A percentile compares a stretch with the other conserved stretches of the same genome.
These are phyloP conservation scores for Lentinula novae-zelandiae DNA, from an alignment of 1,284 basidiomycete species.

Conservation along the genomic window DNA sequence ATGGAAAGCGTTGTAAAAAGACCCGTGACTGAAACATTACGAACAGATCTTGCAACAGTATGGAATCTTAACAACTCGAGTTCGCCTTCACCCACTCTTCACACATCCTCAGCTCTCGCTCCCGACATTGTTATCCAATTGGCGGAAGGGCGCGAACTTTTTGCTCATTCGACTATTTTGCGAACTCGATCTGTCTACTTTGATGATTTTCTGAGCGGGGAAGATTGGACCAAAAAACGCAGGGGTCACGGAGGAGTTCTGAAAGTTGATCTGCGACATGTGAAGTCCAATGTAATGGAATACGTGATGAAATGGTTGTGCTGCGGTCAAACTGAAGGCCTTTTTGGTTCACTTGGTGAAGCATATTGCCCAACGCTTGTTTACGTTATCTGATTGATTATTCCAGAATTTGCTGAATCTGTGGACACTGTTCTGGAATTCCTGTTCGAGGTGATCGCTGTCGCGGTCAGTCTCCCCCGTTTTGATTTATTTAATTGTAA, in stretches of 20 bases:
- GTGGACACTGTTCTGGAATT: conserved; percentile 84
- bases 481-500: not conserved
- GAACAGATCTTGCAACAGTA: conserved; percentile 50
- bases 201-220: conserved; percentile 79
- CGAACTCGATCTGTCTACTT: conserved; percentile 87
- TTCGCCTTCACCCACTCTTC: conserved; percentile 10
- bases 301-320: conserved; percentile 82
- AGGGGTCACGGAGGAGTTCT: conserved; percentile 48
- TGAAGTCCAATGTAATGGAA: conserved; percentile 73
- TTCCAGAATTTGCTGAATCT: conserved; percentile 57
- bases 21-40: conserved; percentile 41
- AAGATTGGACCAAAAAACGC: conserved; percentile 74
- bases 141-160: conserved; percentile 59
- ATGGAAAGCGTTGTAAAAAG: conserved; percentile 55
- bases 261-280: conserved; percentile 68
- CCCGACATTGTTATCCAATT: conserved; percentile 80
- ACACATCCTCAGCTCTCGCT: conserved; percentile 14
- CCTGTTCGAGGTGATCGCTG: conserved; percentile 83
- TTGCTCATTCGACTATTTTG: conserved; percentile 73
- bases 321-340: conserved; percentile 67
- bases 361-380: conserved; percentile 14
- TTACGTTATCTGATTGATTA: conserved; percentile 1
- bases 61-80: conserved; percentile 22
- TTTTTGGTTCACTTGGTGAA: conserved; percentile 75
- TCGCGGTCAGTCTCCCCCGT: conserved; percentile 54